Evolutionary conservation across 495 filamentous ascomycete genomes (phyloP).

Genomic region (Annulohypoxylon bovei): DNA sequence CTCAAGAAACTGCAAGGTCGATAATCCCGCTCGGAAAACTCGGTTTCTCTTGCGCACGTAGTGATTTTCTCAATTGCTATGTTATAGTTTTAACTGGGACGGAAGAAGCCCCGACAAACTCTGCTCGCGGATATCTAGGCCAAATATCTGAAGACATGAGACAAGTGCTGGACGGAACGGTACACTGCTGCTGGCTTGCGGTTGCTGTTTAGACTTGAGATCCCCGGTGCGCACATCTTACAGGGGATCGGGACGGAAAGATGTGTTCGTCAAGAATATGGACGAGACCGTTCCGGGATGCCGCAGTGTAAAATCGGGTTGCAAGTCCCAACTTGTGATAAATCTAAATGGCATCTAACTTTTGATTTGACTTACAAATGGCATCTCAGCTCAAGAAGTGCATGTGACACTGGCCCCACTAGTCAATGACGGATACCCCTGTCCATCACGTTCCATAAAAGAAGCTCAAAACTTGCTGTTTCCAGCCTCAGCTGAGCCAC

Average conservation of each 20-base stretch:
- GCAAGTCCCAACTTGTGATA: not conserved
- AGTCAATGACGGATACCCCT: constrained; percentile 24
- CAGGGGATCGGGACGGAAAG: constrained; percentile 4
- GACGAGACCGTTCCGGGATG: not conserved
- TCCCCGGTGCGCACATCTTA: constrained; percentile 31
- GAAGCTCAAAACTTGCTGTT: not conserved
- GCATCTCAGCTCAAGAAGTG: constrained; percentile 23
- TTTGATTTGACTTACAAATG: constrained; percentile 28
- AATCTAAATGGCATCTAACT: constrained; percentile 10
- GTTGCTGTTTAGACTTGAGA: constrained; percentile 20
- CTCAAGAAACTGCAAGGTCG: not conserved
- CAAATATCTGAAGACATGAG: constrained; percentile 37
- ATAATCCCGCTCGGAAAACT: not conserved
- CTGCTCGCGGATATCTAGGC: constrained; percentile 29
- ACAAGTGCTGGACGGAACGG: constrained; percentile 26
- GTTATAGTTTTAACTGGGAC: not conserved
- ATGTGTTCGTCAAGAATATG: not conserved
- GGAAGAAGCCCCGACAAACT: constrained; percentile 21
- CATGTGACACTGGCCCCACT: constrained; percentile 41
- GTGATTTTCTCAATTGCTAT: not conserved
- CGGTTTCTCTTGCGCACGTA: not conserved
- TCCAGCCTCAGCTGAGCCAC: constrained; percentile 37
- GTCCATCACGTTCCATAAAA: constrained; percentile 14
- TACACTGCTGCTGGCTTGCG: constrained; percentile 16
- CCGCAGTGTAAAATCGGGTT: not conserved